Evolutionary conservation across 2,329 filamentous ascomycete genomes (phyloP), one percentile per base, ranked within the genome.

Genomic region (Hypoxylon sp.): DNA sequence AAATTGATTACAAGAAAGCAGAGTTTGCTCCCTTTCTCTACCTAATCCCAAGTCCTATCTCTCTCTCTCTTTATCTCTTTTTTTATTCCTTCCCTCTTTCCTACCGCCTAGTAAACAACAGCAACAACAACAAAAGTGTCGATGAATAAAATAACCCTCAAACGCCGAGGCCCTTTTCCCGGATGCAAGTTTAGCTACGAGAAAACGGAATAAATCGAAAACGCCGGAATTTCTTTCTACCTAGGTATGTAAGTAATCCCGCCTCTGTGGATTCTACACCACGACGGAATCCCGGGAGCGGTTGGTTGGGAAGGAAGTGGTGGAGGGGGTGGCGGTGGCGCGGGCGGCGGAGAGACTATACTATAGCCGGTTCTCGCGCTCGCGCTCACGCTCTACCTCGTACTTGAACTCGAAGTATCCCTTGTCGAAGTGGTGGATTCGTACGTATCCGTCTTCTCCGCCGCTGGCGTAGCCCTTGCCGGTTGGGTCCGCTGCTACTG

Each of bases 361-460:
- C 73, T 75, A 78, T 73, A 77, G 72, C 59, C 76, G 70, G 73
- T 81, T 78, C 76, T 82, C 79, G 71, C 85, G 83, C 85, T 98
- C 79, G 71, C 85, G 83, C 85, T 98, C 94, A 82, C 39, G 88
- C 90, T 99, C 96, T 70, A 98, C 96, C 87, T 99, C 96, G 82
- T 97, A 99, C 86, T 92, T 89, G 85, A 99, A 99, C 83, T 99
- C 96, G 81, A 96, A 98, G 87, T 98, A 99, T 70, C 92, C 89
- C 87, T 97, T 97, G 85, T 99, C 96, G 83, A 99, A 99, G 84
- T 97, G 94, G 84, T 99, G 96, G 74, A 98, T 91, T 78, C 96
- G 93, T 73, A 99, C 95, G 84, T 99, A 99, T 78, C 96, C 96
- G 83, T 99, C 96, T 85, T 99, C 96, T 83, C 94, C 95, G 75